These are phyloP conservation scores for Globisporangium radiosum DNA, from an alignment of 352 stramenopile species.

Conservation along the genomic window DNA sequence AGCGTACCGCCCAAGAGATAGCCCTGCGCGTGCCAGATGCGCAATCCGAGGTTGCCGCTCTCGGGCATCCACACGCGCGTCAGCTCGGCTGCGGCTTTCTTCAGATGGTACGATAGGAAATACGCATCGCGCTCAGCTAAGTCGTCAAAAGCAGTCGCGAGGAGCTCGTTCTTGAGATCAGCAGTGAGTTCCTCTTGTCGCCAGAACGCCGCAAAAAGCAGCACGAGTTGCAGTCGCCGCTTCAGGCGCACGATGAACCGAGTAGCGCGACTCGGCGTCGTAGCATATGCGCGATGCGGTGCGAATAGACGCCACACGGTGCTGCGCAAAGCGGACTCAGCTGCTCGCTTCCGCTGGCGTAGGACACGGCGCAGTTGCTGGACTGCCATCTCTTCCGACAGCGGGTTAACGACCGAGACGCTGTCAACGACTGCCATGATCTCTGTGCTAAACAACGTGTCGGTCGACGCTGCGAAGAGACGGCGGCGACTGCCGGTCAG, in stretches of 20 bases:
- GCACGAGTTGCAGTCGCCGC: slow-evolving; percentile 14
- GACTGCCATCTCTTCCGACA: slow-evolving; percentile 23
- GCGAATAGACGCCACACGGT: background rate
- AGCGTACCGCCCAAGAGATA: slow-evolving; percentile 34
- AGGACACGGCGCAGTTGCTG: slow-evolving; percentile 12
- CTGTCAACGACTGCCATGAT: slow-evolving; percentile 7
- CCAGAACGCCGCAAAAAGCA: slow-evolving; percentile 48
- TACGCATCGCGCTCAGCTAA: slow-evolving; percentile 28
- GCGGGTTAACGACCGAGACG: slow-evolving; percentile 10
- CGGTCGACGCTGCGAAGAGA: background rate
- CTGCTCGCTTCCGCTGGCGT: slow-evolving; percentile 1
- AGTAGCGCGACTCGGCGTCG: background rate
- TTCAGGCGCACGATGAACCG: background rate
- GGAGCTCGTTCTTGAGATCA: slow-evolving; percentile 34
- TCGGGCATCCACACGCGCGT: slow-evolving; percentile 56
- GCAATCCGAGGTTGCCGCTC: slow-evolving; percentile 41
- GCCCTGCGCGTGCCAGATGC: slow-evolving; percentile 34
- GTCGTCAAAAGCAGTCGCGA: slow-evolving; percentile 28
- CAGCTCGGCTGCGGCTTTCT: slow-evolving; percentile 35
- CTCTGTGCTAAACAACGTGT: background rate
- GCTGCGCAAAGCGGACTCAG: background rate
- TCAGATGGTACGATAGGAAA: slow-evolving; percentile 31
- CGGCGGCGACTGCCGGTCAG: background rate
- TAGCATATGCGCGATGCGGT: slow-evolving; percentile 1
- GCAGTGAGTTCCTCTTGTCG: slow-evolving; percentile 39